These are phyloP conservation scores for Nectriaceae sp. DNA, from an alignment of 2,329 filamentous ascomycete genomes.

Conservation along the genomic window DNA sequence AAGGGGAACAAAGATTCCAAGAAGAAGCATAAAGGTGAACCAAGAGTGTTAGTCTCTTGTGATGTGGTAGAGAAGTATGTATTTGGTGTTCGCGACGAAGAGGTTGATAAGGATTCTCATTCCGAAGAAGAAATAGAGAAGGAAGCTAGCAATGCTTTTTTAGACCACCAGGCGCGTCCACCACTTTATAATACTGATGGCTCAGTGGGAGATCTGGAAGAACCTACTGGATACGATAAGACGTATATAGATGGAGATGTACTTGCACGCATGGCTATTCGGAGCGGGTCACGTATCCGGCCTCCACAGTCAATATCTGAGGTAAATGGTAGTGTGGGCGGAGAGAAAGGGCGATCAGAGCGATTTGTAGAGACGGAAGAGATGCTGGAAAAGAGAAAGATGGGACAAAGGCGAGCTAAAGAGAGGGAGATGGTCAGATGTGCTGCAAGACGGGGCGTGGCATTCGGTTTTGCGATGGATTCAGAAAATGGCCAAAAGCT, in stretches of 20 bases:
- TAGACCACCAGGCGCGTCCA: not conserved
- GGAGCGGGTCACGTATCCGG: conserved; percentile 38
- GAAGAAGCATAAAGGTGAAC: conserved; percentile 40
- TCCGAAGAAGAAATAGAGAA: not conserved
- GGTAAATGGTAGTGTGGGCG: conserved; percentile 57
- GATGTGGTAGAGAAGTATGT: conserved; percentile 51
- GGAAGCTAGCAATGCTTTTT: not conserved
- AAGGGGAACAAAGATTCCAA: no score
- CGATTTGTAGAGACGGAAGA: conserved; percentile 52
- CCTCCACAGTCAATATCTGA: conserved; percentile 44
- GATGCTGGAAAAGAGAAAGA: conserved; percentile 48
- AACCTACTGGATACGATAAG: conserved; percentile 35
- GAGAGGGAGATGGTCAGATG: conserved; percentile 61
- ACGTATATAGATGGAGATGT: conserved; percentile 43
- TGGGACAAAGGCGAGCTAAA: conserved; percentile 46
- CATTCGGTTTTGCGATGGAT: conserved; percentile 49
- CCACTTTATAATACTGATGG: not conserved
- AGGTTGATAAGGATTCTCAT: conserved; percentile 36
- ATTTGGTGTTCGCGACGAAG: conserved; percentile 50
- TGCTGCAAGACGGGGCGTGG: conserved; percentile 62
- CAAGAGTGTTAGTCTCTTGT: conserved; percentile 50
- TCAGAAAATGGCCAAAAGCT: conserved; percentile 7
- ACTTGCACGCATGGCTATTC: conserved; percentile 35
- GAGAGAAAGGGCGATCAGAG: conserved; percentile 57
- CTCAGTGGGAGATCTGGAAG: conserved; percentile 2